A percentile compares a stretch with the other conserved stretches of the same genome.
These are phyloP conservation scores for Nothophaeocryptopus gaeumannii DNA, from an alignment of 2,329 filamentous ascomycete genomes.

Conservation along the genomic window DNA sequence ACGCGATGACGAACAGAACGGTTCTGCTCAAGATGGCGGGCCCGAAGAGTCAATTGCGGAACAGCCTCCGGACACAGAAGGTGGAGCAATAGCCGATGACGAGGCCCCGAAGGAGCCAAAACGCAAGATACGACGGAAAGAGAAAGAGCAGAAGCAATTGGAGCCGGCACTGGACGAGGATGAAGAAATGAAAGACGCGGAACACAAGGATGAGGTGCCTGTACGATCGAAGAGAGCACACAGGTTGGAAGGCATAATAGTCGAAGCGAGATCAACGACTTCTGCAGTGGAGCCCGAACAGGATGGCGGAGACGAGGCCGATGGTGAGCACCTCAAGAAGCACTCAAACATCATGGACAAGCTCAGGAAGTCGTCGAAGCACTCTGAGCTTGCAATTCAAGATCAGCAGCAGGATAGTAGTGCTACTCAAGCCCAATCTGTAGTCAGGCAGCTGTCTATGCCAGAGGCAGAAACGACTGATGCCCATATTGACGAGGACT, in stretches of 20 bases:
- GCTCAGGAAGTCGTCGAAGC: constrained; percentile 40
- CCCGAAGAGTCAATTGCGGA: constrained; percentile 35
- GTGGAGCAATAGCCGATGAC: not conserved
- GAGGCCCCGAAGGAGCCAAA: not conserved
- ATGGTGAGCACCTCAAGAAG: constrained; percentile 31
- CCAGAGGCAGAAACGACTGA: constrained; percentile 10
- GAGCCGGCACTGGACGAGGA: not conserved
- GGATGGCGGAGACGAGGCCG: constrained; percentile 32
- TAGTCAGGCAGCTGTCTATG: constrained; percentile 58
- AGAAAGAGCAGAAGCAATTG: not conserved
- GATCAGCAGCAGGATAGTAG: constrained; percentile 19
- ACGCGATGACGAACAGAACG: no score
- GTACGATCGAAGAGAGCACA: constrained; percentile 41
- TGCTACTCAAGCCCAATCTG: constrained; percentile 19
- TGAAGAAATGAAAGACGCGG: not conserved
- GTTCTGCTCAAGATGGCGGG: no score
- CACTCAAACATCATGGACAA: constrained; percentile 43
- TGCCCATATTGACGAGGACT: constrained; percentile 64
- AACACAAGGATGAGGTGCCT: not conserved
- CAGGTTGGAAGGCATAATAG: constrained; percentile 36
- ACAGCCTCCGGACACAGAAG: not conserved
- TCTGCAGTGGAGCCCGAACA: constrained; percentile 32
- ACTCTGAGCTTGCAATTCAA: constrained; percentile 10
- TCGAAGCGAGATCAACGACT: constrained; percentile 5
- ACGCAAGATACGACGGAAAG: constrained; percentile 4